Base-by-base conservation (phyloP, 352 stramenopile species). In the Pythium angustatum region DNA sequence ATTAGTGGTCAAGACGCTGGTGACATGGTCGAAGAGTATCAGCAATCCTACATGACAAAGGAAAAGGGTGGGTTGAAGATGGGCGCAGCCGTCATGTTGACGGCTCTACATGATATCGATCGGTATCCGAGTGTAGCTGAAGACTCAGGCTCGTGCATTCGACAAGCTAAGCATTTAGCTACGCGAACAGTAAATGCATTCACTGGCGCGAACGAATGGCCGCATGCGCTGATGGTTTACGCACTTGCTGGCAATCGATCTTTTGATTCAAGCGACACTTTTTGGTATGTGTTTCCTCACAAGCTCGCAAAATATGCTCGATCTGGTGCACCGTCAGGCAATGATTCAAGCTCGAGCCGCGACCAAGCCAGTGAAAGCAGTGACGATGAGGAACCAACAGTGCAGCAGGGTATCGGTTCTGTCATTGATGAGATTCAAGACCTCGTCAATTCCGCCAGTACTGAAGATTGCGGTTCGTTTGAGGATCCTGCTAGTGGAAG, bases 261-360 rank as follows among this genome's bases (percentile, higher is more conserved):
- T 7, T 38, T 38, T 38, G 8, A 38, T 14, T 38, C 33, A 38
- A 54, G 47, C 15, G 47, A 54, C 47, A 54, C 47, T 7, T 54
- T 54, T 15, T 57, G 49, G 49, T 57, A 44, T 14, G 49, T 57
- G 49, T 57, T 57, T 30, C 49, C 31, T 5, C 49, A 44, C 31
- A 57, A 57, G 24, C 19, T 57, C 2, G 24, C 27, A 2, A 21
- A 36, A 26, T 17, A 24, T 8, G 10, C 8, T 7, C 40, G 12
- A 47, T 22, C 8, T 47, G 9, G 19, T 24, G 40, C 14, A 41
- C 15, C 34, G 34, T 41, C 34, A 41, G n/a, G n/a, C n/a, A n/a
- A n/a, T n/a, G n/a, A n/a, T n/a, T n/a, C n/a, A n/a, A n/a, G n/a
- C n/a, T n/a, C n/a, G n/a, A n/a, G n/a, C n/a, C n/a, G n/a, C n/a